phyloP scores from a whole-genome alignment of 176 grass and related monocot species.

The Metroxylon sagu region DNA sequence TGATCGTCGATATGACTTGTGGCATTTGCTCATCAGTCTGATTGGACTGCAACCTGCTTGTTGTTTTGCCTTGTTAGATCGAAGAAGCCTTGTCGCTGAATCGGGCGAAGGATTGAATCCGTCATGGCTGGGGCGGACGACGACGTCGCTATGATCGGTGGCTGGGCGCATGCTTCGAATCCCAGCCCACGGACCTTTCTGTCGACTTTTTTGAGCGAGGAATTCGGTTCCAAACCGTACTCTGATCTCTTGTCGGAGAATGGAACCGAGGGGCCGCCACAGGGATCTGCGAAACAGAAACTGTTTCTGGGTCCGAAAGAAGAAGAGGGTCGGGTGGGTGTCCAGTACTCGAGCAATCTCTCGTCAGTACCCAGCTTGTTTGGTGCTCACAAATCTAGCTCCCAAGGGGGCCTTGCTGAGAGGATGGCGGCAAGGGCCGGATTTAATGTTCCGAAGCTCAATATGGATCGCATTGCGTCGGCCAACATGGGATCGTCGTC shows the following conservation, averaged over 20 bases:
- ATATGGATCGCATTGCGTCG: conserved; percentile 12
- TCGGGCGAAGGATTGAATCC: not conserved
- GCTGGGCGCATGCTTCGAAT: conserved; percentile 14
- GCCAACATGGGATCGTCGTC: conserved; percentile 9
- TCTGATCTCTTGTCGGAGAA: conserved; percentile 1
- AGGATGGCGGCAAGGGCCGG: conserved; percentile 39
- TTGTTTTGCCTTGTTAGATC: conserved; percentile 2
- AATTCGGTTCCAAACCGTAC: conserved; percentile 13
- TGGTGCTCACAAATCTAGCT: conserved; percentile 1
- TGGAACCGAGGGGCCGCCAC: not conserved
- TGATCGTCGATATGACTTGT: not conserved
- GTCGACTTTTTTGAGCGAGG: conserved; percentile 2
- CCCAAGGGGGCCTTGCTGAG: conserved; percentile 15
- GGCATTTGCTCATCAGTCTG: not conserved
- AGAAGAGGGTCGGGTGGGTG: conserved; percentile 1
- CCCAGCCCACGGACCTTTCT: conserved; percentile 17
- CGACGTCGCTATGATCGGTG: conserved; percentile 7
- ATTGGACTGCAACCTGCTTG: not conserved
- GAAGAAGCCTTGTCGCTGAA: not conserved
- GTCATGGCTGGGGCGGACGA: conserved; percentile 14
- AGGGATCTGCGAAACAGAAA: not conserved
- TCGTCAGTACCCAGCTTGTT: not conserved
- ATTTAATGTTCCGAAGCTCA: conserved; percentile 36
- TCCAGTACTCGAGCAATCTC: conserved; percentile 3
- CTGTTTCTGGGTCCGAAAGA: not conserved